Conservation (phyloP, 208 protist genomes). For the Leishmania gerbilli region DNA sequence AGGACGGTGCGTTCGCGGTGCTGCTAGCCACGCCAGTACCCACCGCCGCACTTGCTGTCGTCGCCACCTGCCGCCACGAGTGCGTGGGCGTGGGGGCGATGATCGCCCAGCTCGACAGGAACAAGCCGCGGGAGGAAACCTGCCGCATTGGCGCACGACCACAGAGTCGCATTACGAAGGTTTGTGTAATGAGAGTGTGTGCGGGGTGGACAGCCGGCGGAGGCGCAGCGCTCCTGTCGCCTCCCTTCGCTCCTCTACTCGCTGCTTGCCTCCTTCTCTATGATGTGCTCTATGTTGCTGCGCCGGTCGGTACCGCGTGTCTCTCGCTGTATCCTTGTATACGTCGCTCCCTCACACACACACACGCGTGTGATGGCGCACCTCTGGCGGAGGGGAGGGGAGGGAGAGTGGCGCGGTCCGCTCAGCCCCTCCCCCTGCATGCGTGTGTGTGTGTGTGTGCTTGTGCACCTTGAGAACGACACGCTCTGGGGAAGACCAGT, state of each 20-base stretch:
- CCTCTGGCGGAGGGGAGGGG: neutral
- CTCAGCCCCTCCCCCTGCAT: neutral
- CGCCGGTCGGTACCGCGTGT: neutral
- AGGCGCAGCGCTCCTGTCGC: neutral
- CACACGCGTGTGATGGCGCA: neutral
- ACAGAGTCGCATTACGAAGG: neutral
- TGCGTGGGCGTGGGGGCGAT: neutral
- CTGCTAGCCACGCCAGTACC: neutral
- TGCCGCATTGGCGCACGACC: neutral
- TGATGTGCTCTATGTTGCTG: neutral
- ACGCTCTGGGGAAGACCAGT: neutral
- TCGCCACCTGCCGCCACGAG: neutral
- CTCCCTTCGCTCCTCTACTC: neutral
- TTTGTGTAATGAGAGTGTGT: neutral
- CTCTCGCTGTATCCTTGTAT: neutral
- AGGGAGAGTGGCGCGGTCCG: neutral
- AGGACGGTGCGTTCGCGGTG: neutral
- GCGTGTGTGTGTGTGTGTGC: neutral
- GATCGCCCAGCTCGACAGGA: constrained; percentile 1
- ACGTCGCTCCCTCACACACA: neutral
- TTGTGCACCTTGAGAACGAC: neutral
- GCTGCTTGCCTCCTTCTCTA: neutral
- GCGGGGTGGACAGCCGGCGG: neutral
- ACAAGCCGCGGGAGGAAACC: neutral
- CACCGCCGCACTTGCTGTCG: neutral